Percentiles rank a stretch among this genome's conserved stretches.
These are phyloP conservation scores for Trichophyton mentagrophytes DNA, from an alignment of 2,329 filamentous ascomycete species.

Conservation along the genomic window DNA sequence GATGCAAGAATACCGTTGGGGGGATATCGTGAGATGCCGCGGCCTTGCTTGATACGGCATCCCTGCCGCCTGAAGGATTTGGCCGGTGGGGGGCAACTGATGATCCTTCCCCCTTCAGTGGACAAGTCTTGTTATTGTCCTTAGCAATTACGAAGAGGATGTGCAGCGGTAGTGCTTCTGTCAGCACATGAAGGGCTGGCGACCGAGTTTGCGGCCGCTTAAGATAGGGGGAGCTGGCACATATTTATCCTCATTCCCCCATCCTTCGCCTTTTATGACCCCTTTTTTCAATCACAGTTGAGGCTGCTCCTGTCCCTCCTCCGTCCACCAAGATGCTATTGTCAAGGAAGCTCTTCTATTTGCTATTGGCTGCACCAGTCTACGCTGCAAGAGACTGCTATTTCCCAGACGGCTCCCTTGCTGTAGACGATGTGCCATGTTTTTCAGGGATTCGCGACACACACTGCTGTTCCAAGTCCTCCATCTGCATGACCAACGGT, in stretches of 20 bases:
- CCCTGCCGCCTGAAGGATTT: neutral
- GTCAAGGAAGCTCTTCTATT: neutral
- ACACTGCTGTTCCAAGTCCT: constrained; percentile 17
- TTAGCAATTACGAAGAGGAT: neutral
- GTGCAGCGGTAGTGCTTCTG: neutral
- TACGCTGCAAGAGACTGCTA: constrained; percentile 16
- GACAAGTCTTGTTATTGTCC: neutral
- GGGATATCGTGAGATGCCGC: neutral
- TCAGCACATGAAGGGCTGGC: neutral
- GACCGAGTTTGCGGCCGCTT: neutral
- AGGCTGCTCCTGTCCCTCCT: neutral
- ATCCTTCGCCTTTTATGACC: neutral
- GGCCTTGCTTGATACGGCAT: neutral
- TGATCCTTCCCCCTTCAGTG: neutral
- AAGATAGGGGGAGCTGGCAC: neutral
- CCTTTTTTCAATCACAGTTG: neutral
- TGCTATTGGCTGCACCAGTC: neutral
- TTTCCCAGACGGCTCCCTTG: constrained; percentile 17
- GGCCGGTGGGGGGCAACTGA: neutral
- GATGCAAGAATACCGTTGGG: neutral
- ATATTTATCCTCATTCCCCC: neutral
- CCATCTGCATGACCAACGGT: constrained; percentile 22
- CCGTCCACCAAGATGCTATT: neutral
- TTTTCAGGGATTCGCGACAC: constrained; percentile 15
- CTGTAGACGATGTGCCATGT: constrained; percentile 17